Conservation (phyloP, 2,329 filamentous ascomycete species). For the Fusarium sacchari region DNA sequence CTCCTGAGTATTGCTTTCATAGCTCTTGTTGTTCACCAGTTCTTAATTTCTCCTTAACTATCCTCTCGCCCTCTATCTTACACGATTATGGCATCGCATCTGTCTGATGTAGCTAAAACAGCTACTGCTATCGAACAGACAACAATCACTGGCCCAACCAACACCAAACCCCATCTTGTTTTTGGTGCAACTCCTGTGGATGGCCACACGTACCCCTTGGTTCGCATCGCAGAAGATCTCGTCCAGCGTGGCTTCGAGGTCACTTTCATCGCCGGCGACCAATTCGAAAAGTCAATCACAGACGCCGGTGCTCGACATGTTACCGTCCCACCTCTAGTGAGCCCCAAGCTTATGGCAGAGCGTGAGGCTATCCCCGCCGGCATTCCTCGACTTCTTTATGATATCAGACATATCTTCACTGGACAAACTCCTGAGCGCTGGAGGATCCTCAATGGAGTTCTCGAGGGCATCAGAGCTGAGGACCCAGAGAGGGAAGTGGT, state of each 20-base stretch:
- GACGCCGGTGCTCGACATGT: constrained; percentile 52
- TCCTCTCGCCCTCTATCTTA: neutral
- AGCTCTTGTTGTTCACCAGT: neutral
- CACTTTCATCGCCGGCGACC: constrained; percentile 52
- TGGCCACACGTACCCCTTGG: constrained; percentile 47
- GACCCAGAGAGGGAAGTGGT: constrained; percentile 53
- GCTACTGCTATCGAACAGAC: constrained; percentile 8
- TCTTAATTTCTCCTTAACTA: neutral
- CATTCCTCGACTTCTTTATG: constrained; percentile 45
- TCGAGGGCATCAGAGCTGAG: constrained; percentile 47
- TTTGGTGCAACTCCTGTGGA: constrained; percentile 42
- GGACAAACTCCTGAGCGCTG: constrained; percentile 47
- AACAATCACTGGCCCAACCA: neutral
- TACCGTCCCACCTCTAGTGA: constrained; percentile 7
- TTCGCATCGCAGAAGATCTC: constrained; percentile 51
- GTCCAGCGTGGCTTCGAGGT: constrained; percentile 53
- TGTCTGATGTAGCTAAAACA: neutral
- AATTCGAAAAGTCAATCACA: constrained; percentile 50
- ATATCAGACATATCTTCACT: constrained; percentile 41
- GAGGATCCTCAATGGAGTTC: constrained; percentile 47
- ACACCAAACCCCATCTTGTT: constrained; percentile 45
- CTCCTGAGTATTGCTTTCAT: neutral
- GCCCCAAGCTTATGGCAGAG: constrained; percentile 30
- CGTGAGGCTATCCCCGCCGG: constrained; percentile 31
- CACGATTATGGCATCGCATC: neutral